Conservation (phyloP, 2,329 filamentous ascomycete species). For the Botryotinia narcissicola region DNA sequence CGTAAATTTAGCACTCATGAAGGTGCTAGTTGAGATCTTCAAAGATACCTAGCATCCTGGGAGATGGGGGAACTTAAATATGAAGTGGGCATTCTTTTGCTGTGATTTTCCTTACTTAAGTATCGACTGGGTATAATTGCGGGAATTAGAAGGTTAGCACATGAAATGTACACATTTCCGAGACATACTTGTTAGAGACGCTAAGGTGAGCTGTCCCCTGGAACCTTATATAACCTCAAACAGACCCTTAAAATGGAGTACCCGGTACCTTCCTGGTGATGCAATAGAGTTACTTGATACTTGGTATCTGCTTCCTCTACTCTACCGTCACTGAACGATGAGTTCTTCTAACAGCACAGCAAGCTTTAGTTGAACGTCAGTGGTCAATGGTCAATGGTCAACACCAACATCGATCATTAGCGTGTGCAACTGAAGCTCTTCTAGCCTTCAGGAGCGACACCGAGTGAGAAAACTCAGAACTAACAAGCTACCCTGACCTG, state of each 20-base stretch:
- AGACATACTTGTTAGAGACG: not conserved
- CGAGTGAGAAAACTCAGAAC: not conserved
- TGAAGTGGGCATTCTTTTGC: not conserved
- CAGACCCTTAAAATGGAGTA: not conserved
- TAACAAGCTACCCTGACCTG: not conserved
- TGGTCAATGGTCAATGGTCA: not conserved
- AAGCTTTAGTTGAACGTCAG: not conserved
- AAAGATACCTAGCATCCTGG: not conserved
- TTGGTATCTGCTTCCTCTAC: not conserved
- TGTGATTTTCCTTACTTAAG: not conserved
- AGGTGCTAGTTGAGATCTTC: not conserved
- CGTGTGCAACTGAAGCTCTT: not conserved
- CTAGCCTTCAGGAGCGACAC: not conserved
- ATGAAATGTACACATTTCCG: not conserved
- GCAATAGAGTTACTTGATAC: not conserved
- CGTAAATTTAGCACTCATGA: not conserved
- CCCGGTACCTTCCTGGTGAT: not conserved
- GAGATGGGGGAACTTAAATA: not conserved
- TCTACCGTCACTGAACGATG: slow-evolving; percentile 6
- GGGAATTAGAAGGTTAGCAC: not conserved
- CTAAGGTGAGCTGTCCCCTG: not conserved
- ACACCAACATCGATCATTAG: not conserved
- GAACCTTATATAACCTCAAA: not conserved
- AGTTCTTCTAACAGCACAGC: not conserved
- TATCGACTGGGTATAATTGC: not conserved